Evolutionary conservation across 2,329 filamentous ascomycete genomes (phyloP).

Genomic region (Phyllosticta capitalensis): DNA sequence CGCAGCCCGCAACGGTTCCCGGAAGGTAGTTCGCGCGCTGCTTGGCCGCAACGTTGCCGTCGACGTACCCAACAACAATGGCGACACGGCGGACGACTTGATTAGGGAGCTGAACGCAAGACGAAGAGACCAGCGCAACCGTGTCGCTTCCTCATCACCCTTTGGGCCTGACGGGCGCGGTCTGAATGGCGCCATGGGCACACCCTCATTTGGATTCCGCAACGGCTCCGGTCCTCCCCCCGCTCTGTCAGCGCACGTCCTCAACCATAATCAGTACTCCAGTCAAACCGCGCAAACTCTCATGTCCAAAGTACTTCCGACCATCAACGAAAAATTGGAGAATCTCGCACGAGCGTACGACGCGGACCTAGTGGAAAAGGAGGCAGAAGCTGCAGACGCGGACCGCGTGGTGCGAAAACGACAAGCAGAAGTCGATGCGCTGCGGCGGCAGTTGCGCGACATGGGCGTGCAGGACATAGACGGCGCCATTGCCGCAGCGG

Average conservation of each 20-base stretch:
- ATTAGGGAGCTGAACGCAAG: slow-evolving; percentile 63
- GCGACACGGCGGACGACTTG: slow-evolving; percentile 74
- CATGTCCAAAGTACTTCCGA: slow-evolving; percentile 52
- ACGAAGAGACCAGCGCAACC: slow-evolving; percentile 49
- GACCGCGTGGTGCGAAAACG: slow-evolving; percentile 47
- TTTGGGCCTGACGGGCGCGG: slow-evolving; percentile 29
- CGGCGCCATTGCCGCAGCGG: slow-evolving; percentile 34
- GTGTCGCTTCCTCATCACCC: slow-evolving; percentile 65
- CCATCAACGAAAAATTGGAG: slow-evolving; percentile 39
- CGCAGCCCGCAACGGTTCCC: slow-evolving; percentile 76
- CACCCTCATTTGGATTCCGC: background rate
- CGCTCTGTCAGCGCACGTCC: background rate
- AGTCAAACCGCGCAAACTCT: slow-evolving; percentile 46
- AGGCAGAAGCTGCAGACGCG: slow-evolving; percentile 40
- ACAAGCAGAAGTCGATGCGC: slow-evolving; percentile 54
- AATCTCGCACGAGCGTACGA: slow-evolving; percentile 50
- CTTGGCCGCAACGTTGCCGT: slow-evolving; percentile 72
- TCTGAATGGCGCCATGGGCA: slow-evolving; percentile 20
- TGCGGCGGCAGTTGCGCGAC: slow-evolving; percentile 51
- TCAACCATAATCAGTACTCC: slow-evolving; percentile 22
- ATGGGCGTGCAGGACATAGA: slow-evolving; percentile 16
- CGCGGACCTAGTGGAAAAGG: slow-evolving; percentile 64
- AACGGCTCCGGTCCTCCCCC: background rate
- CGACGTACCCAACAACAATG: slow-evolving; percentile 71
- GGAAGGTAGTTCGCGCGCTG: slow-evolving; percentile 59